phyloP scores from a whole-genome alignment of 306 rosid species.

The Quercus mongolica region DNA sequence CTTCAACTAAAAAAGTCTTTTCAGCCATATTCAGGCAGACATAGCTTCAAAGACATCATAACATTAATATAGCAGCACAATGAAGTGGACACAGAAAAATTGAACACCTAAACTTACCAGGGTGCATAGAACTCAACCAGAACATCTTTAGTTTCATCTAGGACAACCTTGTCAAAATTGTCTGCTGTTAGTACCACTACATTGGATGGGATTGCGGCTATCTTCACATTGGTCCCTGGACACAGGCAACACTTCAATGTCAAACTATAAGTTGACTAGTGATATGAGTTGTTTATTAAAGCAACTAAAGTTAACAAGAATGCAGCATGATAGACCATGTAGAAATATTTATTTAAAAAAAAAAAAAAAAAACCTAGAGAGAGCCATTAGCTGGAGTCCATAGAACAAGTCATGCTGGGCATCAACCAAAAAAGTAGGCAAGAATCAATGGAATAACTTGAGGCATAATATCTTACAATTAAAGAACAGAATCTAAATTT shows the following conservation, averaged over 20 bases:
- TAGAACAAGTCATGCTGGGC: background rate
- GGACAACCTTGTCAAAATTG: constrained; percentile 67
- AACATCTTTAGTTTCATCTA: constrained; percentile 79
- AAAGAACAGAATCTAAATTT: no score
- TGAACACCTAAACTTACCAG: constrained; percentile 49
- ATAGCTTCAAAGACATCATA: background rate
- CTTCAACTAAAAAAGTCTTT: background rate
- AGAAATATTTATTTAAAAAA: background rate
- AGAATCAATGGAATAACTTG: no score
- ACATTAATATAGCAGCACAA: background rate
- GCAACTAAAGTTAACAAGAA: background rate
- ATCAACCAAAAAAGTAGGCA: background rate
- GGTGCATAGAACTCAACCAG: constrained; percentile 95
- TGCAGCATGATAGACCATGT: constrained; percentile 3
- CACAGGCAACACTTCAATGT: constrained; percentile 15
- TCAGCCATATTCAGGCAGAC: background rate
- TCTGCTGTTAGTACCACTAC: constrained; percentile 60
- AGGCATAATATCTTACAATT: no score
- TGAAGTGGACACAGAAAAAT: background rate
- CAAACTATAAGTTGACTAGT: constrained; percentile 11
- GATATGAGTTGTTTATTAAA: background rate
- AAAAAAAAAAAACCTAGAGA: background rate
- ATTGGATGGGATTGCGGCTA: constrained; percentile 57
- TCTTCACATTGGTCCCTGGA: constrained; percentile 84
- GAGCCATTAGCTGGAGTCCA: background rate